phyloP scores from a whole-genome alignment of 2,329 filamentous ascomycete genomes.

The Cytospora schulzeri region DNA sequence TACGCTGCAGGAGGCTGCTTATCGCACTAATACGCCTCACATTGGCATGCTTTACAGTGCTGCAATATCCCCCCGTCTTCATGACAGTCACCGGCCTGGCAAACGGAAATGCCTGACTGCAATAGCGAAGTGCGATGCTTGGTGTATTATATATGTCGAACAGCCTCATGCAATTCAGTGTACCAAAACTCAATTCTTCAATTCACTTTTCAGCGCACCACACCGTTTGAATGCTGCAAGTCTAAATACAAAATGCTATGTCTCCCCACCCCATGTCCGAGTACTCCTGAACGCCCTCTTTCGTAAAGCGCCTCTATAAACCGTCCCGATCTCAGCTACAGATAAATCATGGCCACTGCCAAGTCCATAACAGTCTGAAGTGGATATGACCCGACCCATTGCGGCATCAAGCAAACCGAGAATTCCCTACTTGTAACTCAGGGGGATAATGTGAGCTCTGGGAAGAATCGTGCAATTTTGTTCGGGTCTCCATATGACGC shows the following conservation, averaged over 20 bases:
- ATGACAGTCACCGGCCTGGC: not conserved
- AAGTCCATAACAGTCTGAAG: not conserved
- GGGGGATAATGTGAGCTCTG: constrained; percentile 36
- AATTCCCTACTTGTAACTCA: constrained; percentile 8
- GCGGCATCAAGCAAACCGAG: not conserved
- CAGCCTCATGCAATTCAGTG: too few relatives aligned
- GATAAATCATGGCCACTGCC: not conserved
- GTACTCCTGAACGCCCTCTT: constrained; percentile 16
- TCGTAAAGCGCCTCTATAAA: not conserved
- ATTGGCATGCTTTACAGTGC: not conserved
- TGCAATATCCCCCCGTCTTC: not conserved
- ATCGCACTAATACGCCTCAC: not conserved
- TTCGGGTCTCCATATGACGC: constrained; percentile 42
- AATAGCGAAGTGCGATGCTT: too few relatives aligned
- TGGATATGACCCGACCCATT: not conserved
- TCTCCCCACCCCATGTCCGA: not conserved
- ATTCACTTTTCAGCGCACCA: not conserved
- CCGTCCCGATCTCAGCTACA: not conserved
- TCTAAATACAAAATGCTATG: not conserved
- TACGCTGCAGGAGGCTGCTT: not conserved
- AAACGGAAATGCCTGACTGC: too few relatives aligned
- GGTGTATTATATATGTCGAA: too few relatives aligned
- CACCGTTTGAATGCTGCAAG: not conserved
- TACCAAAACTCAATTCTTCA: not conserved
- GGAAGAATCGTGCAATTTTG: constrained; percentile 43